These are phyloP conservation scores for Glarea lozoyensis DNA, from an alignment of 495 filamentous ascomycete genomes.

Conservation along the genomic window DNA sequence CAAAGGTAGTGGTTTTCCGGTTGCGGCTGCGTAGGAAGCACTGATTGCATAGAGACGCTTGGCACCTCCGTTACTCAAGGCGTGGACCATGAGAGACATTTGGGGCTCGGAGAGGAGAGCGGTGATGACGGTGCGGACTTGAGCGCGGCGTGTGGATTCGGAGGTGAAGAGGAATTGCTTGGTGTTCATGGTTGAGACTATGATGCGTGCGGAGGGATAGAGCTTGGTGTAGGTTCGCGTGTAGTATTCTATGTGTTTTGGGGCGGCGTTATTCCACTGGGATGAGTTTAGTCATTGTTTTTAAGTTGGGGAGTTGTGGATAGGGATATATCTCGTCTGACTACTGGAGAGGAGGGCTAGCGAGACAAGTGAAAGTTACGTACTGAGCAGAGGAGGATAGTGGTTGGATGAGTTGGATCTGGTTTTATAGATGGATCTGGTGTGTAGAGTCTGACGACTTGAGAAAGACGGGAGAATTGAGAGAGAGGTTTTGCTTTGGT, in stretches of 20 bases:
- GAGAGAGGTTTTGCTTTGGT: slow-evolving; percentile 9
- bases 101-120: slow-evolving; percentile 4
- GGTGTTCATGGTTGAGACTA: slow-evolving; percentile 21
- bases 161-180: slow-evolving; percentile 15
- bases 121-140: slow-evolving; percentile 8
- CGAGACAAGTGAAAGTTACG: no score
- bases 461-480: slow-evolving; percentile 10
- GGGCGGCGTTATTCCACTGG: slow-evolving; percentile 35
- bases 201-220: slow-evolving; percentile 31
- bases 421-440: neutral
- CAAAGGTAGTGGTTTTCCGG: slow-evolving; percentile 6
- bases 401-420: slow-evolving; percentile 12
- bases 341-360: no score
- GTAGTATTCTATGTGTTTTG: slow-evolving; percentile 36
- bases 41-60: slow-evolving; percentile 11
- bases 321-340: no score
- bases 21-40: slow-evolving; percentile 4
- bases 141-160: slow-evolving; percentile 9
- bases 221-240: slow-evolving; percentile 27
- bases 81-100: slow-evolving; percentile 11
- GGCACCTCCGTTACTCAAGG: slow-evolving; percentile 17
- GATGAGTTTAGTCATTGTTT: no score
- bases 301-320: no score
- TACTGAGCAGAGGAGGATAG: slow-evolving; percentile 26
- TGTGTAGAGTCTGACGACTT: slow-evolving; percentile 9